phyloP scores from a whole-genome alignment of 2,329 filamentous ascomycete species.

The Thyridium curvatum region DNA sequence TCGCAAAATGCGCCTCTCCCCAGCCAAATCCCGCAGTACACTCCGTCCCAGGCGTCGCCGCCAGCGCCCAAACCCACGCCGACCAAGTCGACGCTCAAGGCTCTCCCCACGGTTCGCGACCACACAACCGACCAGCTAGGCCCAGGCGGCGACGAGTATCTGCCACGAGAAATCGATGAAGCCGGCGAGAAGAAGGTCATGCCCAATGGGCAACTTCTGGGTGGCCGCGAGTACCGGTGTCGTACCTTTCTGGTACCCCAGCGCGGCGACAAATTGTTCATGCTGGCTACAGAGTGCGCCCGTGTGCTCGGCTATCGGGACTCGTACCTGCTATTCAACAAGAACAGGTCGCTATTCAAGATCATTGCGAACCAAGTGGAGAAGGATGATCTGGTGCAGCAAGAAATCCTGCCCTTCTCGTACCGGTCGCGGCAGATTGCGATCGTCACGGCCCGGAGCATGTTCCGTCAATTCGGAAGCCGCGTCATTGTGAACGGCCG shows the following conservation, averaged over 20 bases:
- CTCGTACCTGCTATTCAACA: conserved; percentile 98
- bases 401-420: conserved; percentile 94
- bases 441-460: conserved; percentile 93
- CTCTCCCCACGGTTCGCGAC: conserved; percentile 88
- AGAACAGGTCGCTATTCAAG: conserved; percentile 93
- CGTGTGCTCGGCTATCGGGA: conserved; percentile 90
- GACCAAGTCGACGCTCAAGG: conserved; percentile 81
- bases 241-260: conserved; percentile 90
- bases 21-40: conserved; percentile 34
- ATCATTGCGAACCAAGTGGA: conserved; percentile 95
- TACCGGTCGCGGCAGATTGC: conserved; percentile 98
- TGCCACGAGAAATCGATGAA: conserved; percentile 88
- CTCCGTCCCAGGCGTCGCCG: conserved; percentile 41
- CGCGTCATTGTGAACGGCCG: conserved; percentile 85
- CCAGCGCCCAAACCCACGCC: conserved; percentile 74
- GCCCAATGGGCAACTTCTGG: conserved; percentile 72
- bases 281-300: conserved; percentile 96
- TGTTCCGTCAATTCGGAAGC: conserved; percentile 98
- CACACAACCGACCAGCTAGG: conserved; percentile 96
- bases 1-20: conserved; percentile 41
- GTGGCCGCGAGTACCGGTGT: conserved; percentile 83
- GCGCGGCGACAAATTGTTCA: conserved; percentile 89
- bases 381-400: conserved; percentile 91
- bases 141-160: conserved; percentile 84
- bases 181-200: conserved; percentile 93